Base-by-base conservation (phyloP, 495 filamentous ascomycete species). In the Trichodelitschia bisporula region DNA sequence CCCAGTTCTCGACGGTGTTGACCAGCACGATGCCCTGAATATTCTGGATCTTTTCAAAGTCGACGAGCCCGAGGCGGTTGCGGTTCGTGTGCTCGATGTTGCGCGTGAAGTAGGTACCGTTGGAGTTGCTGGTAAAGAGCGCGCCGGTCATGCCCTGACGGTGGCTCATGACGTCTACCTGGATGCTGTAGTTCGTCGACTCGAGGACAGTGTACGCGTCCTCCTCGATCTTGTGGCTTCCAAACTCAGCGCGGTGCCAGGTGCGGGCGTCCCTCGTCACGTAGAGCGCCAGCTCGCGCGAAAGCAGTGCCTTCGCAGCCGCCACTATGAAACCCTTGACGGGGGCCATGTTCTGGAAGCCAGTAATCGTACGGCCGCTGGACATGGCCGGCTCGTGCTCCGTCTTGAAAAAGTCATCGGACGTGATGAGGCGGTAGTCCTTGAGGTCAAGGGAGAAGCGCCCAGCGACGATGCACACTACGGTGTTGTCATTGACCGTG, bases 161-260 rank as follows among this genome's bases (percentile, higher is more conserved):
- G 8, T 66, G 64, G 1, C 69, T 77, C 57, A 79, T 66, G 37
- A 95, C 83, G 56, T 95, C 82, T 24, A 97, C 69, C 48, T 93
- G 82, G 36, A 97, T 78, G 54, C 83, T 91, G 57, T 95, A 91
- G 39, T 90, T 77, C 12, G 86, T 93, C 37, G 78, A 83, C 52
- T 93, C 84, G 18, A 97, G 58, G 15, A 95, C 59, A 1, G 86
- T 97, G 45, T 93, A 97, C 10, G 77, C 79, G 42, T 86, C 66
- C 46, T 93, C 63, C 40, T 75, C 64, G 15, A 97, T 47, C 26
- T 67, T 70, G 45, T 83, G 77, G 17, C 66, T 60, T 18, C 72
- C 72, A 49, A 97, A 95, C 37, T 84, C 61, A 29, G 84, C 86
- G n/a, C 77, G 69, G 44, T 91, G 75, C 86, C 86, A 97, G 17